Conservation (phyloP, 495 filamentous ascomycete species). For the Xylaria venustula region DNA sequence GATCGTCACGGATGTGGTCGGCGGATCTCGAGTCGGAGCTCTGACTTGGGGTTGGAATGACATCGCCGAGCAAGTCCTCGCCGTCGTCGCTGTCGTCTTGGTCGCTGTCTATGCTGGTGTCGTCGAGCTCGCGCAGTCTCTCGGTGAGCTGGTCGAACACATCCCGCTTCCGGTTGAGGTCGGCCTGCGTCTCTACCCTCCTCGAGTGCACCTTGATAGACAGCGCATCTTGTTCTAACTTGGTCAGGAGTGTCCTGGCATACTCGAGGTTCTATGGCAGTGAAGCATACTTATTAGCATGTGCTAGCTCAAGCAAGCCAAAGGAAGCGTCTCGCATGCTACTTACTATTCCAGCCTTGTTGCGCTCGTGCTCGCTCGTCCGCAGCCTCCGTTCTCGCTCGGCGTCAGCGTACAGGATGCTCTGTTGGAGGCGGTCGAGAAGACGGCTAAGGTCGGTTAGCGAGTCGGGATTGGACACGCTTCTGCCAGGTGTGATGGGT, state of each 20-base stretch:
- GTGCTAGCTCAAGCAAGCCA: not conserved
- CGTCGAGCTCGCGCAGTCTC: constrained; percentile 59
- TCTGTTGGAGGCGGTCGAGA: constrained; percentile 70
- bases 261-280: constrained; percentile 69
- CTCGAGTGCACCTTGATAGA: constrained; percentile 62
- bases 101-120: constrained; percentile 45
- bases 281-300: not conserved
- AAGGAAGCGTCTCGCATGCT: constrained; percentile 43
- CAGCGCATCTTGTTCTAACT: constrained; percentile 71
- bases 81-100: constrained; percentile 45
- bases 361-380: constrained; percentile 67
- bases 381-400: constrained; percentile 56
- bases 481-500: constrained; percentile 22
- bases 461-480: constrained; percentile 23
- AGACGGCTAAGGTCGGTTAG: constrained; percentile 66
- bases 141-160: constrained; percentile 59
- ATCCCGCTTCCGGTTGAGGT: constrained; percentile 63
- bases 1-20: constrained; percentile 21
- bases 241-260: constrained; percentile 70
- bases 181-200: constrained; percentile 64
- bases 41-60: constrained; percentile 48
- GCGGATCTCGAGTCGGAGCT: constrained; percentile 40
- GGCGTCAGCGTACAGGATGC: constrained; percentile 64
- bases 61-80: constrained; percentile 51
- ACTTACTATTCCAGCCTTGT: constrained; percentile 63